These are phyloP conservation scores for Botryotinia narcissicola DNA, from an alignment of 2,329 filamentous ascomycete genomes.

Conservation along the genomic window DNA sequence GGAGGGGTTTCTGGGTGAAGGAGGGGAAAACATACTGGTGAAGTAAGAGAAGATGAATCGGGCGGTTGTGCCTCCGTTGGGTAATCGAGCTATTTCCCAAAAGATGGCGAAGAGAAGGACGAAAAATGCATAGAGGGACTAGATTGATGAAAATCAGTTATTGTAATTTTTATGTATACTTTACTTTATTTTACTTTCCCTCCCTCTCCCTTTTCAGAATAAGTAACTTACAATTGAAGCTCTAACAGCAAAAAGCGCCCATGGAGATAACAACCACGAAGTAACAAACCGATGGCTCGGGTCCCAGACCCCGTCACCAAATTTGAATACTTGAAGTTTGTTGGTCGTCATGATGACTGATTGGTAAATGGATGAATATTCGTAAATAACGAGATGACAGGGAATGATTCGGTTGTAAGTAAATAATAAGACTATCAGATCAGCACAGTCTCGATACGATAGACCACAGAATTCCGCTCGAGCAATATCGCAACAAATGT, in stretches of 20 bases:
- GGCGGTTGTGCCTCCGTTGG: conserved; percentile 13
- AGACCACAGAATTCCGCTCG: background rate
- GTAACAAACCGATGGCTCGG: conserved; percentile 67
- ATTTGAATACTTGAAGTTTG: background rate
- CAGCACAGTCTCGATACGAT: background rate
- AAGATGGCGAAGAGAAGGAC: conserved; percentile 68
- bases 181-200: background rate
- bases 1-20: background rate
- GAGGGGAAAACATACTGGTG: conserved; percentile 50
- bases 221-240: conserved; percentile 49
- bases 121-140: conserved; percentile 66
- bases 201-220: background rate
- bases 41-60: conserved; percentile 70
- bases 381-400: background rate
- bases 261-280: conserved; percentile 74
- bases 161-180: background rate
- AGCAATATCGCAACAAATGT: background rate
- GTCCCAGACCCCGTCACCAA: conserved; percentile 35
- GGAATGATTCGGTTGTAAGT: background rate
- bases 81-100: conserved; percentile 57
- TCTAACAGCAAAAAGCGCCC: conserved; percentile 57
- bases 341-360: background rate
- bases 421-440: background rate
- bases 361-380: background rate
- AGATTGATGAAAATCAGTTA: background rate